Evolutionary conservation across 192 early-diverging fungal species (phyloP), one percentile per base, ranked within the genome.

Genomic region (Linnemannia elongata): DNA sequence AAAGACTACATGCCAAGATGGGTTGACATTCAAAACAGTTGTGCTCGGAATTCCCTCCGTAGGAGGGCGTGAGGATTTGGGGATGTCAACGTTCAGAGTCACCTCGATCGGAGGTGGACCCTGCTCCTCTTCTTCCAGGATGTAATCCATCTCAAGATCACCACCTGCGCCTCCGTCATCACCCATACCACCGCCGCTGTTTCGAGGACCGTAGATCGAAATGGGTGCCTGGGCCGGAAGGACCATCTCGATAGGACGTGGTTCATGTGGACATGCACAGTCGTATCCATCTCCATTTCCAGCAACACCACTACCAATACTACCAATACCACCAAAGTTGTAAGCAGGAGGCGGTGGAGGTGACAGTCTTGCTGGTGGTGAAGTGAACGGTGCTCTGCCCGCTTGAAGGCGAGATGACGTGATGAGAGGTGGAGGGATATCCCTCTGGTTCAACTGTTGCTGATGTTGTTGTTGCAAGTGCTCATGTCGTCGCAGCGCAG

Each of bases 1-100:
- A 81, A 87, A 87, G 63, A 87, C 76, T 33, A 75, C 77, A 44
- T 81, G 85, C 85, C 85, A 87, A 4, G 85, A 81, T 7, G 85
- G 79, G 44, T 87, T 80, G 30, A 87, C 85, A 30, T 76, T 78
- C 38, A 87, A 41, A 0, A 87, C 79, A 3, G 85, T 87, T 6
- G 44, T 73, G 8, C 39, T 76, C 7, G 80, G 79, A 0, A 68
- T 41, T 18, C 76, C 80, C 13, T 76, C 78, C 20, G 66, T 73
- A 0, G 54, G 66, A 4, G 75, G 74, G 13, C 72, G 72, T 4
- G 85, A 74, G 17, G 79, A 57, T 52, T 81, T 87, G 30, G 85
- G 85, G 2, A 87, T 72, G 63, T 87, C 85, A 5, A 87, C 57
- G 42, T 87, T 87, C 15, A 87, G 72, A 0, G 85, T 81, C 47